Conservation (phyloP, 441 rosid genomes). For the Jatropha podagrica region DNA sequence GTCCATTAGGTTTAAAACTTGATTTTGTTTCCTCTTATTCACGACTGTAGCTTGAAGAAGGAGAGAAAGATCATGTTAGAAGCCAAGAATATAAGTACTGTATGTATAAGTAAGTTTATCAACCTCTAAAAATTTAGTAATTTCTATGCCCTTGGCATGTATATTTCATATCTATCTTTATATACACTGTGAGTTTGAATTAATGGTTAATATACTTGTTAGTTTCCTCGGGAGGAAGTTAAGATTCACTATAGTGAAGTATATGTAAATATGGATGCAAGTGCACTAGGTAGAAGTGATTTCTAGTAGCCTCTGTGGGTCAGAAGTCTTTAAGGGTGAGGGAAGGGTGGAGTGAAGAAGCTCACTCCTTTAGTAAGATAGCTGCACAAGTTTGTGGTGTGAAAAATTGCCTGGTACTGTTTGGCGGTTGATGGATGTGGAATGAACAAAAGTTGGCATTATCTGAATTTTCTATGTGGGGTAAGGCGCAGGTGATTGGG, state of each 20-base stretch:
- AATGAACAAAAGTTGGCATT: background rate
- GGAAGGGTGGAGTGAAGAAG: background rate
- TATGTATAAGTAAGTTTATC: conserved; percentile 71
- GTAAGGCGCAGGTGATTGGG: background rate
- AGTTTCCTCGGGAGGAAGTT: background rate
- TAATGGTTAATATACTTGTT: background rate
- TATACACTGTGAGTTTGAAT: background rate
- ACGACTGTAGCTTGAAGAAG: conserved; percentile 78
- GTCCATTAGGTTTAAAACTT: background rate
- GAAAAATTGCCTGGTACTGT: background rate
- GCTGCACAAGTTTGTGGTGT: background rate
- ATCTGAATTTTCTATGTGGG: background rate
- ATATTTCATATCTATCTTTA: background rate
- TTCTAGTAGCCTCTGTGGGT: background rate
- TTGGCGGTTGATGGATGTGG: background rate
- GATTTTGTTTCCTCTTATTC: background rate
- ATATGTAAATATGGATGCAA: background rate
- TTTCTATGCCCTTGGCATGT: background rate
- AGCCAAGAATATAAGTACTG: conserved; percentile 90
- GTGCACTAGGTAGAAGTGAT: background rate
- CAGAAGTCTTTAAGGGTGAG: background rate
- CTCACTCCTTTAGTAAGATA: background rate
- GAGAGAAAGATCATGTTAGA: conserved; percentile 73
- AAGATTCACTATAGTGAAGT: background rate
- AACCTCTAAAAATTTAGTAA: background rate